A percentile compares a stretch with the other conserved stretches of the same genome.
Conservation (phyloP, 495 filamentous ascomycete species). For the Astrocystis sublimbata region DNA sequence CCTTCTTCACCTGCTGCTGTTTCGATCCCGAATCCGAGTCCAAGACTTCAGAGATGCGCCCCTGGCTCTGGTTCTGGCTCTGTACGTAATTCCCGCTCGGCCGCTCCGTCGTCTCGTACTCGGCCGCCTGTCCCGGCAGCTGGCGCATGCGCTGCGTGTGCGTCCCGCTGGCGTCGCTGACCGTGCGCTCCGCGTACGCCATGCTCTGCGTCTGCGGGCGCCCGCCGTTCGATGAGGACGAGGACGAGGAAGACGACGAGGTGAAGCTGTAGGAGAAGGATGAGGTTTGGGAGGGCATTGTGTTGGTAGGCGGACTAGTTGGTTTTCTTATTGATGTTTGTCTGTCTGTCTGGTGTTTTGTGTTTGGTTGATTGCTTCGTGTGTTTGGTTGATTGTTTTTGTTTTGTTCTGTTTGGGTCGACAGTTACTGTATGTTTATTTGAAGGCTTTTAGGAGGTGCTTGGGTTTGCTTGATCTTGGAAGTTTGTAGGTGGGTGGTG, state of each 20-base stretch:
- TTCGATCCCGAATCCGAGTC: too few relatives aligned
- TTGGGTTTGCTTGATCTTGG: too few relatives aligned
- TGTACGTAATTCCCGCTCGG: background rate
- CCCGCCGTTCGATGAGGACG: conserved; percentile 8
- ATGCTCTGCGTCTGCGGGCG: conserved; percentile 1
- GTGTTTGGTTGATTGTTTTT: background rate
- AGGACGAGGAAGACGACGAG: conserved; percentile 28
- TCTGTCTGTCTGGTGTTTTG: too few relatives aligned
- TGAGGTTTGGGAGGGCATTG: conserved; percentile 10
- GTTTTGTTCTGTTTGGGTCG: too few relatives aligned
- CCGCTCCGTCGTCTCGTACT: conserved; percentile 10
- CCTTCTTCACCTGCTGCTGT: too few relatives aligned
- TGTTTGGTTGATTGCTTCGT: background rate
- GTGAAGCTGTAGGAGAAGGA: conserved; percentile 25
- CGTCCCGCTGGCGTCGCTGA: conserved; percentile 9
- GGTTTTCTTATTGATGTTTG: background rate
- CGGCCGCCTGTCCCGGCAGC: conserved; percentile 15
- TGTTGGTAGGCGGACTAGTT: background rate
- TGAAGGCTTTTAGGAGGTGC: too few relatives aligned
- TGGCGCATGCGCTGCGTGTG: conserved; percentile 15
- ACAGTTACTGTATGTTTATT: too few relatives aligned
- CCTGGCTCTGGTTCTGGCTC: conserved; percentile 11
- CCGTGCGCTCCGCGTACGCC: conserved; percentile 16
- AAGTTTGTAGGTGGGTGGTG: too few relatives aligned
- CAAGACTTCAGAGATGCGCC: conserved; percentile 26